Evolutionary conservation across 2,329 filamentous ascomycete genomes (phyloP).

Genomic region (Gaeumannomyces tritici): DNA sequence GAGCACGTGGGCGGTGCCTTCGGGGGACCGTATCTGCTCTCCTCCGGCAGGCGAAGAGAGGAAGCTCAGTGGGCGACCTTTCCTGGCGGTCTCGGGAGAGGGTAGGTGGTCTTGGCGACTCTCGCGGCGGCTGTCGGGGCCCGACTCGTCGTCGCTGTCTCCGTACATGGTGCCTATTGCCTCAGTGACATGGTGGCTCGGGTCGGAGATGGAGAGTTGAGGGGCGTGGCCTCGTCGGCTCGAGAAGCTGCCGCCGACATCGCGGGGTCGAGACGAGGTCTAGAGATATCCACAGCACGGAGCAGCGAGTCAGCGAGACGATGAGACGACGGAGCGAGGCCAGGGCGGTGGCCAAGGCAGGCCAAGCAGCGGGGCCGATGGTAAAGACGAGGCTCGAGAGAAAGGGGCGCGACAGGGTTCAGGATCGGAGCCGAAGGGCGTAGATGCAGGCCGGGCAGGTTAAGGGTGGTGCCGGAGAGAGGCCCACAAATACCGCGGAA

Average conservation of each 20-base stretch:
- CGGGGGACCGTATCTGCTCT: constrained; percentile 31
- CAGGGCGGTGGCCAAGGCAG: not conserved
- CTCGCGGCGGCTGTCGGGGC: constrained; percentile 36
- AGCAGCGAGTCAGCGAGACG: not conserved
- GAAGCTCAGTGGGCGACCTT: constrained; percentile 61
- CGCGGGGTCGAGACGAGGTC: constrained; percentile 50
- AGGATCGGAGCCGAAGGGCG: not conserved
- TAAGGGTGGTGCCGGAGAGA: not conserved
- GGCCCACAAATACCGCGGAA: not conserved
- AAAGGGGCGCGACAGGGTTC: not conserved
- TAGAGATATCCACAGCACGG: constrained; percentile 15
- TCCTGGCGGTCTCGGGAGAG: not conserved
- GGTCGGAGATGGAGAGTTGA: constrained; percentile 67
- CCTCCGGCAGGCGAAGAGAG: constrained; percentile 48
- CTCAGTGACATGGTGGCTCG: constrained; percentile 89
- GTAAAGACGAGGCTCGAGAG: not conserved
- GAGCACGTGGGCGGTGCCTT: constrained; percentile 14
- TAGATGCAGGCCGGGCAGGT: not conserved
- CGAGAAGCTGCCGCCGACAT: constrained; percentile 47
- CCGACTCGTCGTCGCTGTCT: constrained; percentile 56
- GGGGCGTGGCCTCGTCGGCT: constrained; percentile 48
- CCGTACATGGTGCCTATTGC: constrained; percentile 88
- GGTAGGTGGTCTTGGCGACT: constrained; percentile 11
- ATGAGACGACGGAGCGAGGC: not conserved
- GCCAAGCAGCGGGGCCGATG: not conserved